These are phyloP conservation scores for Sporothrix humicola DNA, from an alignment of 2,329 filamentous ascomycete species.

Conservation along the genomic window DNA sequence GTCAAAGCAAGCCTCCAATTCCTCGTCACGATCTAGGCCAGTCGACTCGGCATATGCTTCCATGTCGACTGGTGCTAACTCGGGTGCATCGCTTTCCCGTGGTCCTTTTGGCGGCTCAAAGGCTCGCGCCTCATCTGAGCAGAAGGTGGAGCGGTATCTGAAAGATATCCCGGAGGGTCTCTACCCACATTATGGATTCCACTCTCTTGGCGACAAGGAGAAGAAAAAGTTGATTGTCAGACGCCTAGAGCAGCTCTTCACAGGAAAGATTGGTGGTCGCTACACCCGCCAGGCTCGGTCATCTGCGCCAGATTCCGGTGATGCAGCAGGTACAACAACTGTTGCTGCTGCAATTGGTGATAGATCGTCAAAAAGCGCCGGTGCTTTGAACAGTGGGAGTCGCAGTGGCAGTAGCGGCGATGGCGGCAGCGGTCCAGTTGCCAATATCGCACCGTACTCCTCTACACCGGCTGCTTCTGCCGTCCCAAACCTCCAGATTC, in stretches of 20 bases:
- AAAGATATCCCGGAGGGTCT: constrained; percentile 74
- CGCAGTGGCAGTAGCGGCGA: background rate
- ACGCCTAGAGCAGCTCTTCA: constrained; percentile 80
- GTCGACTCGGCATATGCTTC: constrained; percentile 72
- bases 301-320: background rate
- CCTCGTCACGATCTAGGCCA: constrained; percentile 60
- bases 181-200: constrained; percentile 60
- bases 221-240: constrained; percentile 79
- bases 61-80: constrained; percentile 61
- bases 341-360: background rate
- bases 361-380: background rate
- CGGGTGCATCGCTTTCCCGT: constrained; percentile 49
- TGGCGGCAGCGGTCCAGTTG: background rate
- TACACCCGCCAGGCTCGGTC: constrained; percentile 43
- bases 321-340: background rate
- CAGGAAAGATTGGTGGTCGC: constrained; percentile 65
- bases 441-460: background rate
- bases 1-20: constrained; percentile 59
- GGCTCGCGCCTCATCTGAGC: constrained; percentile 54
- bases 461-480: background rate
- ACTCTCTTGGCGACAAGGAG: constrained; percentile 69
- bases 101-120: constrained; percentile 47
- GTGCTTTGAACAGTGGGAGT: background rate
- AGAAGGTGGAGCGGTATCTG: constrained; percentile 72
- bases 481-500: background rate